Evolutionary conservation across 495 filamentous ascomycete species (phyloP).

Genomic region (Saxophila tyrrhenica): DNA sequence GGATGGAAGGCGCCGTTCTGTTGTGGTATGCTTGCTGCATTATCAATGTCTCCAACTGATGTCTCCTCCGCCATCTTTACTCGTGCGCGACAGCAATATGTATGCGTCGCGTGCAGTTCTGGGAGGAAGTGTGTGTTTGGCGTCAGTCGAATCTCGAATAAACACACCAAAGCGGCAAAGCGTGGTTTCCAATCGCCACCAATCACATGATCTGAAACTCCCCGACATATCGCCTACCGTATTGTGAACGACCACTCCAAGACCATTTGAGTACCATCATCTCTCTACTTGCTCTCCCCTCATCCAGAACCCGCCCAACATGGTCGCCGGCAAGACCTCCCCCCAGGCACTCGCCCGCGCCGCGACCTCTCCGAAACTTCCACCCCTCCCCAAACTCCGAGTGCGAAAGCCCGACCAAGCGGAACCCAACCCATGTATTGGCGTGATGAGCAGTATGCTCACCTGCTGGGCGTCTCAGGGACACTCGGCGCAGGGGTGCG

Average conservation of each 20-base stretch:
- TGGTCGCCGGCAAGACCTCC: conserved; percentile 20
- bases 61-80: not conserved
- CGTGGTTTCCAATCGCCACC: too few relatives aligned
- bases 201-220: too few relatives aligned
- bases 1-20: not conserved
- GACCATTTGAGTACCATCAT: too few relatives aligned
- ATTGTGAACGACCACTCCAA: too few relatives aligned
- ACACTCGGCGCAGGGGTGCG: conserved; percentile 60
- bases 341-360: conserved; percentile 10
- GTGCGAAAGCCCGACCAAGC: conserved; percentile 70
- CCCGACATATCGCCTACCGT: too few relatives aligned
- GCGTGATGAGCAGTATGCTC: conserved; percentile 80
- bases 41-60: not conserved
- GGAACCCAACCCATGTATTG: conserved; percentile 66
- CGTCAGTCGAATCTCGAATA: too few relatives aligned
- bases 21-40: not conserved
- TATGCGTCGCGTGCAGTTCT: not conserved
- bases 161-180: too few relatives aligned
- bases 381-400: conserved; percentile 73
- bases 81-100: not conserved
- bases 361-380: conserved; percentile 52
- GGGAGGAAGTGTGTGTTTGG: too few relatives aligned
- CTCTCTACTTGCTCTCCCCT: not conserved
- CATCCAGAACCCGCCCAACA: not conserved
- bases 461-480: conserved; percentile 92